Evolutionary conservation across 129 eudicot genomes (phyloP), one percentile per base, ranked within the genome.

Genomic region (Dittrichia graveolens): DNA sequence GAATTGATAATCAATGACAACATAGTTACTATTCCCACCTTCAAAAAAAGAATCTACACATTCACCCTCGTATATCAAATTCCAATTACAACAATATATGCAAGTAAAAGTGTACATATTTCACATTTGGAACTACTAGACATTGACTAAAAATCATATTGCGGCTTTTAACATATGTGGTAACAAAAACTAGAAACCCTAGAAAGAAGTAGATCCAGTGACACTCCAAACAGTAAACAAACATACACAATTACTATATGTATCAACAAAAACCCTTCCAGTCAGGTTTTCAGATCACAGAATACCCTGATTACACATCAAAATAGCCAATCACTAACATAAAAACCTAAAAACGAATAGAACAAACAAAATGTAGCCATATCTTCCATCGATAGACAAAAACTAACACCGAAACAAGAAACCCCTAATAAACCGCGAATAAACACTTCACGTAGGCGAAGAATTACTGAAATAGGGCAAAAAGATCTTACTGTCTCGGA

Each of bases 401-500:
- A 62, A 10, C 49, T 11, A 70, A 45, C 70, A 39, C 66, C 52
- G 45, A 59, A 57, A 49, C 73, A 47, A 50, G 43, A 80, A 69
- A 69, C 75, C 69, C 63, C 19, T 40, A 70, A 70, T 12, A 52
- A 61, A 42, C 72, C 35, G 35, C 38, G 7, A 42, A 69, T 11
- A 63, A 56, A 44, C 42, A 24, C 72, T 63, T n/a, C 11, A 5
- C 67, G 18, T 65, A 12, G 9, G 14, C 38, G 10, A 37, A 56
- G 0, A 47, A 14, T 45, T 1, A 65, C 57, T 67, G 1, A 71
- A 19, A 62, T 4, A 5, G 42, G 42, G 15, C 0, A 46, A 69
- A 50, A 9, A 39, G 31, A 3, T 37, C 92, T 85, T 75, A 94
- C 99, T 68, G 99, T 83, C 62, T 94, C 99, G 3, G 99, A 80